Evolutionary conservation across 2,329 filamentous ascomycete species (phyloP), one percentile per base, ranked within the genome.

Genomic region (Calonectria crousiana): DNA sequence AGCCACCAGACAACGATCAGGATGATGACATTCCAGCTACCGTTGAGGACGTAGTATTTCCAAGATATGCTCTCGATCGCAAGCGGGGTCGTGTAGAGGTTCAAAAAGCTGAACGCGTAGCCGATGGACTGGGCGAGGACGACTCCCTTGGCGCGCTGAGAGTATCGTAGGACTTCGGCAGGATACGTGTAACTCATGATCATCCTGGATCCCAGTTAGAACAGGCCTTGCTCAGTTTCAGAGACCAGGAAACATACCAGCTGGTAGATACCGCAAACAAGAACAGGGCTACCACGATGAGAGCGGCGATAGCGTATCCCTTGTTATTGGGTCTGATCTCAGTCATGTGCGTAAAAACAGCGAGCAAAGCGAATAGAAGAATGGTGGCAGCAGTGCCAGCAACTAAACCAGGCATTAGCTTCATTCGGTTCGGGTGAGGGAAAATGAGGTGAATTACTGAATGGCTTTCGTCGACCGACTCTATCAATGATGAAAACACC

Each of bases 401-500:
- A 34, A 69, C 67, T 69, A 26, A 36, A 62, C 4, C 36, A 41
- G 23, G 11, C 2, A 36, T 58, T 34, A 44, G 38, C 26, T n/a
- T 58, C 23, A 53, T n/a, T 49, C 14, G 5, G 32, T 36, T 14
- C 8, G 28, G 44, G 34, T 18, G 14, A 38, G 18, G 14, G 2
- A 23, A 10, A 10, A 28, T 6, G 10, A 14, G 26, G 13, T 30
- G 11, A 38, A n/a, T 28, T 69, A 73, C 71, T 65, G 44, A 73
- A 36, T 23, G 71, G 71, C 47, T 73, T 69, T 44, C 70, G 65
- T 53, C 52, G 38, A 23, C 70, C 70, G 20, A 72, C 47, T 69
- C 34, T 72, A 18, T 72, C 70, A 26, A 72, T 72, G 9, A 72
- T 67, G 26, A 72, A 72, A 34, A 72, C 65, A 34, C 70, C 70